These are phyloP conservation scores for Irpex sp. DNA, from an alignment of 1,284 basidiomycete genomes.

Conservation along the genomic window DNA sequence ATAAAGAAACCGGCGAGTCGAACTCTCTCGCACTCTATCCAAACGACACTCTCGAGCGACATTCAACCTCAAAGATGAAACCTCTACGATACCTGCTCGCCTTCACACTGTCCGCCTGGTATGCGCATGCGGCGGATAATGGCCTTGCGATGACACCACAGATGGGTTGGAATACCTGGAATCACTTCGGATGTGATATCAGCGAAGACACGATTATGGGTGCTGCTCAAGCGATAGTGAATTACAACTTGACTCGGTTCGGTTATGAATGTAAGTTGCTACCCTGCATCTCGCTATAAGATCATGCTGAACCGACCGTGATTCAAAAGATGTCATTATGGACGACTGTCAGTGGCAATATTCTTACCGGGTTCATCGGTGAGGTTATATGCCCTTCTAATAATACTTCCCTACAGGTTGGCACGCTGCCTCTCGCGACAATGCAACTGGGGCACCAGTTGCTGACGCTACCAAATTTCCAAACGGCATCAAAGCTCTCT, in stretches of 20 bases:
- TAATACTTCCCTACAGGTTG: slow-evolving; percentile 20
- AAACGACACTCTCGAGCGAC: neutral
- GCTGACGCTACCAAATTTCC: slow-evolving; percentile 38
- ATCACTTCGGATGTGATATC: slow-evolving; percentile 31
- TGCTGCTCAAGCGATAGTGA: slow-evolving; percentile 26
- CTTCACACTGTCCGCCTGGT: neutral
- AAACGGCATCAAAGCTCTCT: slow-evolving; percentile 36
- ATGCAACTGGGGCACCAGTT: slow-evolving; percentile 25
- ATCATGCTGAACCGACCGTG: neutral
- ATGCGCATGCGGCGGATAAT: slow-evolving; percentile 23
- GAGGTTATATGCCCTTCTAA: neutral
- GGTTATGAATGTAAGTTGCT: slow-evolving; percentile 29
- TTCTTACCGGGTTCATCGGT: neutral
- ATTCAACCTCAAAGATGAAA: neutral
- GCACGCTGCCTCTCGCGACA: slow-evolving; percentile 28
- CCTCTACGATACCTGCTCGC: neutral
- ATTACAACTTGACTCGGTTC: slow-evolving; percentile 21
- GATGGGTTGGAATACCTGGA: slow-evolving; percentile 38
- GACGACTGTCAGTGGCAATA: slow-evolving; percentile 26
- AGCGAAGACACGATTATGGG: slow-evolving; percentile 28
- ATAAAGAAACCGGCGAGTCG: neutral
- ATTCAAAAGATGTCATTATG: slow-evolving; percentile 25
- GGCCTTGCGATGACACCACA: slow-evolving; percentile 33
- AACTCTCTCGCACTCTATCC: neutral
- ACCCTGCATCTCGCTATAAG: neutral